Base-by-base conservation (phyloP, 257 asterid genomes). In the Solanum ossicruentum region DNA sequence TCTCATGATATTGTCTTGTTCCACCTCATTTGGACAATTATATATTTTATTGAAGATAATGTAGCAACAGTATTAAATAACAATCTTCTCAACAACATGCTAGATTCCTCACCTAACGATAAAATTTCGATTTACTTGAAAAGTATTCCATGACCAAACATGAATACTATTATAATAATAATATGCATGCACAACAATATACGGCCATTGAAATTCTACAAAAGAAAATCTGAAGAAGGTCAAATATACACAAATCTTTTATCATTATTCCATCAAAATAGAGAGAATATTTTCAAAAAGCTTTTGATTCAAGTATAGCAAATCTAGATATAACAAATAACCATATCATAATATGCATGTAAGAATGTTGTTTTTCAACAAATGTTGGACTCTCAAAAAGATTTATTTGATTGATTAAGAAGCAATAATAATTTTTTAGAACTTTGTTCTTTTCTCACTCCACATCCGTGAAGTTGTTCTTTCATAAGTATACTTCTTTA, bases 1-100 rank as follows among this genome's bases (percentile, higher is more conserved):
- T 88, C 84, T 84, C 80, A 69, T 84, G 51, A 39, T 72, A 23
- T 80, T 83, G 85, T 85, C 87, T 83, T 49, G 67, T 82, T 78
- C 83, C 65, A 47, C 63, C 86, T 10, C 63, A 75, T 77, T 77
- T 77, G 82, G 26, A 77, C 47, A 51, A 26, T 77, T 23, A 2
- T 32, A 8, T 77, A 49, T 26, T 49, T 23, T 23, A 47, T n/a
- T 73, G 55, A n/a, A 10, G 21, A 75, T 75, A 75, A 75, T 47
- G 60, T 6, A 69, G 52, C 15, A 17, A 69, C 32, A 69, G 41
- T 43, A 39, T 36, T 67, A 47, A 47, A 47, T 47, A 75, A n/a
- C 47, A 75, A 17, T 39, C 21, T 4, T 7, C 43, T 17, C 36
- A 73, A 49, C 43, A 49, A 49, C 60, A 75, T 47, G 60, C 15